phyloP scores from a whole-genome alignment of 352 stramenopile species.

The Lagenidium sp. region DNA sequence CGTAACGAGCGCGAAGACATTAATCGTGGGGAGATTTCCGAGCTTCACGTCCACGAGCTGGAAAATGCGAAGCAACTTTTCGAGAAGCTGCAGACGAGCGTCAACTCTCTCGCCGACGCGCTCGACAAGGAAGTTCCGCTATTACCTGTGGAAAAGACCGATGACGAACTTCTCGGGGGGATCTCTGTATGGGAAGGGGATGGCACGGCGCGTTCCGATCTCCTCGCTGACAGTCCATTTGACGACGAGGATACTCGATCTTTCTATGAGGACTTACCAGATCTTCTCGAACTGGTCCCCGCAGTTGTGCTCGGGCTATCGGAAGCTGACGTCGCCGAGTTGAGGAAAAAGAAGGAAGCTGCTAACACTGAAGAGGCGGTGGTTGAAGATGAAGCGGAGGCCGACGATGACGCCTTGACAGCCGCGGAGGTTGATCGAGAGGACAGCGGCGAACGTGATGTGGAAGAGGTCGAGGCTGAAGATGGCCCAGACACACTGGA shows the following conservation, averaged over 20 bases:
- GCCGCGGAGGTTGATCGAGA: no score
- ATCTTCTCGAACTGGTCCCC: constrained; percentile 93
- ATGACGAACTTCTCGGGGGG: constrained; percentile 35
- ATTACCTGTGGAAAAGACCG: constrained; percentile 49
- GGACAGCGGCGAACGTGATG: constrained; percentile 29
- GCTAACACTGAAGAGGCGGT: constrained; percentile 17
- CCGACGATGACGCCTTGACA: constrained; percentile 27
- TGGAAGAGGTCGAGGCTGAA: constrained; percentile 17
- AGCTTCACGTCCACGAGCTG: constrained; percentile 67
- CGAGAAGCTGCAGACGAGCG: constrained; percentile 79
- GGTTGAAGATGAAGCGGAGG: constrained; percentile 28
- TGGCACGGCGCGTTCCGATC: constrained; percentile 44
- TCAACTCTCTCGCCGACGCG: constrained; percentile 72
- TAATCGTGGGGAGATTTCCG: constrained; percentile 68
- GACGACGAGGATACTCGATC: constrained; percentile 93
- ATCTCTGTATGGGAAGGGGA: constrained; percentile 71
- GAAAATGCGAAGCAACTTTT: constrained; percentile 69
- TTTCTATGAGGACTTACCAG: constrained; percentile 97
- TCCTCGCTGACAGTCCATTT: constrained; percentile 86
- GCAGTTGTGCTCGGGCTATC: constrained; percentile 90
- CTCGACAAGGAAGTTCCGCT: constrained; percentile 67
- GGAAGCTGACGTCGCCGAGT: constrained; percentile 74
- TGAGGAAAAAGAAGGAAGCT: constrained; percentile 80
- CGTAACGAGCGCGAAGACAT: constrained; percentile 90
- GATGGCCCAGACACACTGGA: background rate